A percentile compares a stretch with the other conserved stretches of the same genome.
Evolutionary conservation across 768 basidiomycete species (phyloP).

Genomic region (Kwoniella shandongensis): DNA sequence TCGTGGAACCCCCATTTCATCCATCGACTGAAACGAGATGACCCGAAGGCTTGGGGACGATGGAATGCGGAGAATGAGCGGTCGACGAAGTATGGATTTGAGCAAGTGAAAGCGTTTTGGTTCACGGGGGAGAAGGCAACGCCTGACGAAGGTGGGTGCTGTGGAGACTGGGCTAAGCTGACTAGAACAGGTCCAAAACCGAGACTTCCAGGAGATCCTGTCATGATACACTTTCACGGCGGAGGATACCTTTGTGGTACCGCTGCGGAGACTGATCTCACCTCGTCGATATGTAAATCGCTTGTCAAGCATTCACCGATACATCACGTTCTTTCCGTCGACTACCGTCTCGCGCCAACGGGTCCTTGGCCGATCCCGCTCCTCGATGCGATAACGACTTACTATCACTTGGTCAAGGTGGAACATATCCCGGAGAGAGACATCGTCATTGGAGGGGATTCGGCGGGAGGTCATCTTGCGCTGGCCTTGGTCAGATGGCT

Average conservation of each 20-base stretch:
- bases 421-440: conserved; percentile 84
- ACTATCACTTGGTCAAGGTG: conserved; percentile 73
- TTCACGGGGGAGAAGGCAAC: conserved; percentile 34
- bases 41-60: conserved; percentile 22
- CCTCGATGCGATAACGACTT: conserved; percentile 79
- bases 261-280: conserved; percentile 44
- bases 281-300: conserved; percentile 37
- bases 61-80: conserved; percentile 28
- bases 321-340: conserved; percentile 57
- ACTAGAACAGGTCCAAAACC: conserved; percentile 2
- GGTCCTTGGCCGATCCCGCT: conserved; percentile 87
- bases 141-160: conserved; percentile 26
- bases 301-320: conserved; percentile 41
- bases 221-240: conserved; percentile 44
- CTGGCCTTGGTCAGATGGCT: conserved; percentile 86
- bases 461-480: conserved; percentile 85
- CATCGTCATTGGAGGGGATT: conserved; percentile 73
- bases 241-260: conserved; percentile 47
- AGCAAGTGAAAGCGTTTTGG: conserved; percentile 43
- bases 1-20: conserved; percentile 35
- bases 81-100: conserved; percentile 27
- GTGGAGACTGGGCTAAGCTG: not conserved
- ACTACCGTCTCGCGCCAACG: conserved; percentile 93
- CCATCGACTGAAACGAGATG: conserved; percentile 17
- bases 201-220: conserved; percentile 28